Conservation (phyloP, 1,284 basidiomycete genomes). For the Tilletia caries region DNA sequence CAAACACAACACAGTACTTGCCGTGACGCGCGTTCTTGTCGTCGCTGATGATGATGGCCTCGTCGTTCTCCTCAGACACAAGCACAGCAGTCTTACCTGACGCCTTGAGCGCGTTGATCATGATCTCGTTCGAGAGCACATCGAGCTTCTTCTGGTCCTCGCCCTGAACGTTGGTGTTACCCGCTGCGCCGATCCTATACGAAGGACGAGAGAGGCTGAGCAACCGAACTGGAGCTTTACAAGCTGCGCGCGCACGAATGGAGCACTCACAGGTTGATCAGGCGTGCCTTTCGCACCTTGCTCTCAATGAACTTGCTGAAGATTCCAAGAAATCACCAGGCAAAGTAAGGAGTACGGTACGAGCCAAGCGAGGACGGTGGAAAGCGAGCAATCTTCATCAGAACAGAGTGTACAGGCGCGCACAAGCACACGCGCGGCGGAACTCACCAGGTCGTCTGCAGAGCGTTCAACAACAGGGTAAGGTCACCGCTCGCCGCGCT, state of each 20-base stretch:
- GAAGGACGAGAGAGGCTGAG: not conserved
- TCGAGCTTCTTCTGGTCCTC: constrained; percentile 99
- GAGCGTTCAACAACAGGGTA: constrained; percentile 87
- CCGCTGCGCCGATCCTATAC: constrained; percentile 82
- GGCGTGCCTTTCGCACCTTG: constrained; percentile 90
- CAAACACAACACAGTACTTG: constrained; percentile 88
- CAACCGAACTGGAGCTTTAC: not conserved
- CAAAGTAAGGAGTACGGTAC: not conserved
- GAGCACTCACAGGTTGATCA: constrained; percentile 93
- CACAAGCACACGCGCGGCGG: not conserved
- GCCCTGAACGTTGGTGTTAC: constrained; percentile 92
- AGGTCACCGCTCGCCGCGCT: constrained; percentile 68
- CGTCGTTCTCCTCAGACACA: constrained; percentile 92
- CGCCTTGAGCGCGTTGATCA: constrained; percentile 85
- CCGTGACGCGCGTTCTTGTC: constrained; percentile 45
- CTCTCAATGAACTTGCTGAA: constrained; percentile 81
- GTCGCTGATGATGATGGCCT: constrained; percentile 79
- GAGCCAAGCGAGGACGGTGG: not conserved
- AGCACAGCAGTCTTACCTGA: constrained; percentile 94
- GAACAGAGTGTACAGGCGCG: not conserved
- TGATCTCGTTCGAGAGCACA: constrained; percentile 96
- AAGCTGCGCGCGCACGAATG: too few relatives aligned
- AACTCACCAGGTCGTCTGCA: constrained; percentile 68
- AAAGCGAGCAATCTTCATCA: not conserved
- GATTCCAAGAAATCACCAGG: not conserved